These are phyloP conservation scores for Saccharomyces hybrid DNA, from an alignment of 1,139 yeast species.

Conservation along the genomic window DNA sequence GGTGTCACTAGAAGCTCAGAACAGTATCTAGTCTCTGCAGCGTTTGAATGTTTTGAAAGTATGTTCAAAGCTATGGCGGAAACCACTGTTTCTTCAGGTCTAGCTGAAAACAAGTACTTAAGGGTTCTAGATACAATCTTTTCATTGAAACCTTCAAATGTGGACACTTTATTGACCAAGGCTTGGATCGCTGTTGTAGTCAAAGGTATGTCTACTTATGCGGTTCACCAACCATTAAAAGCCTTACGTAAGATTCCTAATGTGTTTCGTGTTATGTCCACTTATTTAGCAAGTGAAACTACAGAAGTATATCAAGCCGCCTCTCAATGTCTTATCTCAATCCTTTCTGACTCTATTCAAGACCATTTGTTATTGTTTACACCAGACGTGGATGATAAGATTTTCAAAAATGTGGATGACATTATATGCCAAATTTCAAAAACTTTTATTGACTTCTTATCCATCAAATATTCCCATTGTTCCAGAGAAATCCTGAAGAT, in stretches of 20 bases:
- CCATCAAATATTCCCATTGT: constrained; percentile 70
- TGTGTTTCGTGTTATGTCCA: constrained; percentile 49
- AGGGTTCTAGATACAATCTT: constrained; percentile 63
- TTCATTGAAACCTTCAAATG: constrained; percentile 70
- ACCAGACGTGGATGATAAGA: constrained; percentile 36
- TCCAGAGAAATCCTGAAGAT: constrained; percentile 69
- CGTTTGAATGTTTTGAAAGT: constrained; percentile 81
- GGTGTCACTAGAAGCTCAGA: constrained; percentile 76
- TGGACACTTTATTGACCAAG: constrained; percentile 80
- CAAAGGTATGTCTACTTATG: constrained; percentile 68
- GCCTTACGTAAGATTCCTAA: constrained; percentile 52
- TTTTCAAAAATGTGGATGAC: constrained; percentile 49
- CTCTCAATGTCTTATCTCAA: constrained; percentile 78
- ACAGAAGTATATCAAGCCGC: constrained; percentile 67
- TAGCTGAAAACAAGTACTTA: constrained; percentile 51
- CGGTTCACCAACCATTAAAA: constrained; percentile 48
- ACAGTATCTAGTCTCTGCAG: constrained; percentile 70
- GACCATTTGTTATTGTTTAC: constrained; percentile 50
- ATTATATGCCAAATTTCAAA: constrained; percentile 50
- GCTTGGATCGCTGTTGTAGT: constrained; percentile 95
- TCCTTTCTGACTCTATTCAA: constrained; percentile 58
- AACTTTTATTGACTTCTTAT: constrained; percentile 48
- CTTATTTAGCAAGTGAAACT: constrained; percentile 59
- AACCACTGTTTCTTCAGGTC: constrained; percentile 19
- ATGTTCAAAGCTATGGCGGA: constrained; percentile 59